Conservation (phyloP, 768 basidiomycete species). For the Boletus tomentosulus region DNA sequence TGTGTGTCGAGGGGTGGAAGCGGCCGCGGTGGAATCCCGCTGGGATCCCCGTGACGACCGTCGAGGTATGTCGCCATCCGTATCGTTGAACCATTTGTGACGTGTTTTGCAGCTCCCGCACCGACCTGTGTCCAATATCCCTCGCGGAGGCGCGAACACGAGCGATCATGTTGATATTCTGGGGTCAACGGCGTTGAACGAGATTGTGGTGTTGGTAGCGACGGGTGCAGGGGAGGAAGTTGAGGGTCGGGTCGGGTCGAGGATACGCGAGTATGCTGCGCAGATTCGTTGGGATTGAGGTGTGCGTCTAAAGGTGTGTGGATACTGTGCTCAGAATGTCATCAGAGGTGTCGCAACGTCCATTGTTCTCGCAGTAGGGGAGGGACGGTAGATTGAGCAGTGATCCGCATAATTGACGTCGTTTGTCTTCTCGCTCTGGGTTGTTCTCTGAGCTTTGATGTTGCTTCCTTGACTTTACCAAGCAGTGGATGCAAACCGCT, state of each 20-base stretch:
- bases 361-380: neutral
- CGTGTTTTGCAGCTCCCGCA: conserved; percentile 62
- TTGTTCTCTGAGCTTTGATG: neutral
- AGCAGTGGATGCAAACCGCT: neutral
- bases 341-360: neutral
- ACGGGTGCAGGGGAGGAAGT: conserved; percentile 77
- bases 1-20: conserved; percentile 97
- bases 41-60: conserved; percentile 79
- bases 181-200: conserved; percentile 77
- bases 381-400: neutral
- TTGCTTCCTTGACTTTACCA: too few species aligned
- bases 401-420: neutral
- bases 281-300: conserved; percentile 75
- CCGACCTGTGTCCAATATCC: conserved; percentile 64
- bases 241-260: conserved; percentile 64
- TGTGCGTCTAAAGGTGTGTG: neutral
- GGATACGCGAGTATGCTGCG: conserved; percentile 70
- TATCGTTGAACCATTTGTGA: neutral
- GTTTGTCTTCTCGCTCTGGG: neutral
- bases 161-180: conserved; percentile 87
- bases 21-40: conserved; percentile 86
- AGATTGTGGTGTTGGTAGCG: conserved; percentile 86
- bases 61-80: conserved; percentile 57
- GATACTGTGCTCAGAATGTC: neutral
- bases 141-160: conserved; percentile 88